Evolutionary conservation across 2,329 filamentous ascomycete species (phyloP).

Genomic region (Fusarium sp.): DNA sequence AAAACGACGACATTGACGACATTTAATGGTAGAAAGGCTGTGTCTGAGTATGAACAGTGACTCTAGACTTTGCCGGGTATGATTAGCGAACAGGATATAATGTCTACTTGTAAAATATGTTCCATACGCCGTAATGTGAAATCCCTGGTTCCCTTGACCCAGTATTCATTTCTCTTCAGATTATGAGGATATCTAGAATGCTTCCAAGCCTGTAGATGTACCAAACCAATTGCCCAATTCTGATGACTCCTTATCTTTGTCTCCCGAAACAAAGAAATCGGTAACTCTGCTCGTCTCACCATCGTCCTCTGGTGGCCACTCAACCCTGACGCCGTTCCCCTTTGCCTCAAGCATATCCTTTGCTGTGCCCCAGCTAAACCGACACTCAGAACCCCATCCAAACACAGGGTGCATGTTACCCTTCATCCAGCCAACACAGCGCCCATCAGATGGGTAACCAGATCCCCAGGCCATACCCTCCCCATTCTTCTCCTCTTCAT

Average conservation of each 20-base stretch:
- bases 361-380: conserved; percentile 96
- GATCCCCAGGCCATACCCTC: conserved; percentile 82
- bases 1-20: conserved; percentile 70
- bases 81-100: conserved; percentile 51
- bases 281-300: conserved; percentile 79
- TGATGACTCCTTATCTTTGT: conserved; percentile 64
- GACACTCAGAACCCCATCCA: conserved; percentile 93
- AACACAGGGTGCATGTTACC: conserved; percentile 92
- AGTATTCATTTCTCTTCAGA: conserved; percentile 6
- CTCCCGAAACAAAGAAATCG: conserved; percentile 75
- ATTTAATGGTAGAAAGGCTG: conserved; percentile 63
- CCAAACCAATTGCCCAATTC: conserved; percentile 90
- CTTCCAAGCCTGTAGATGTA: conserved; percentile 75
- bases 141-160: not conserved
- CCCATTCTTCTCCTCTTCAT: conserved; percentile 51
- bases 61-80: conserved; percentile 34
- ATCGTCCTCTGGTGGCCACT: conserved; percentile 86
- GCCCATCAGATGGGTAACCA: conserved; percentile 90
- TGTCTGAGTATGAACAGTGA: conserved; percentile 33
- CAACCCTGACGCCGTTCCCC: conserved; percentile 76
- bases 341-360: conserved; percentile 93
- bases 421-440: conserved; percentile 86
- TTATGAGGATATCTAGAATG: conserved; percentile 68
- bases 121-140: conserved; percentile 20
- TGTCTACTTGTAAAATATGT: conserved; percentile 43